Evolutionary conservation across 2,329 filamentous ascomycete species (phyloP).

Genomic region (Alternaria infectoria): DNA sequence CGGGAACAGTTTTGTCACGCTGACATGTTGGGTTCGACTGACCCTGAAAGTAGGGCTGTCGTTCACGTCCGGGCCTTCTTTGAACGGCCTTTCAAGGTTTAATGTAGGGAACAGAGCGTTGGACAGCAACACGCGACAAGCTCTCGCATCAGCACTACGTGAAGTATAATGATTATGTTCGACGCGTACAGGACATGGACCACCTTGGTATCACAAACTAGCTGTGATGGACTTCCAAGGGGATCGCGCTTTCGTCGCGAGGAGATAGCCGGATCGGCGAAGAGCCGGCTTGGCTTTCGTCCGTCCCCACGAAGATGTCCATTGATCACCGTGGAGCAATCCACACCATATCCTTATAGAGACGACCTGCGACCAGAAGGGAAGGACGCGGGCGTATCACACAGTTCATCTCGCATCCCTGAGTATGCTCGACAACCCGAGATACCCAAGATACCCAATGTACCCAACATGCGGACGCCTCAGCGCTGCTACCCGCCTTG

Average conservation of each 20-base stretch:
- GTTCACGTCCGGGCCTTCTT: not conserved
- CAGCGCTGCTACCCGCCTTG: constrained; percentile 10
- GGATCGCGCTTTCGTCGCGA: not conserved
- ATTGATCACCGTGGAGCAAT: constrained; percentile 2
- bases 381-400: constrained; percentile 7
- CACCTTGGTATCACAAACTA: not conserved
- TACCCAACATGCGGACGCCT: constrained; percentile 2
- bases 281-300: not conserved
- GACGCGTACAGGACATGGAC: not conserved
- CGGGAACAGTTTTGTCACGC: not conserved
- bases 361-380: not conserved
- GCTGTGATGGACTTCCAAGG: not conserved
- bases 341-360: constrained; percentile 2
- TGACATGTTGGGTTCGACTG: not conserved
- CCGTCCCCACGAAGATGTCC: not conserved
- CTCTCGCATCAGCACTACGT: not conserved
- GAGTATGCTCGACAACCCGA: not conserved
- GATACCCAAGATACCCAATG: not conserved
- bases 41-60: not conserved
- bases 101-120: not conserved
- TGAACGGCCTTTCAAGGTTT: not conserved
- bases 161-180: not conserved
- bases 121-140: not conserved
- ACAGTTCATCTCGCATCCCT: not conserved
- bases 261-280: not conserved